Conservation (phyloP, 371 early-diverging fungal genomes). For the Mucor lusitanicus region DNA sequence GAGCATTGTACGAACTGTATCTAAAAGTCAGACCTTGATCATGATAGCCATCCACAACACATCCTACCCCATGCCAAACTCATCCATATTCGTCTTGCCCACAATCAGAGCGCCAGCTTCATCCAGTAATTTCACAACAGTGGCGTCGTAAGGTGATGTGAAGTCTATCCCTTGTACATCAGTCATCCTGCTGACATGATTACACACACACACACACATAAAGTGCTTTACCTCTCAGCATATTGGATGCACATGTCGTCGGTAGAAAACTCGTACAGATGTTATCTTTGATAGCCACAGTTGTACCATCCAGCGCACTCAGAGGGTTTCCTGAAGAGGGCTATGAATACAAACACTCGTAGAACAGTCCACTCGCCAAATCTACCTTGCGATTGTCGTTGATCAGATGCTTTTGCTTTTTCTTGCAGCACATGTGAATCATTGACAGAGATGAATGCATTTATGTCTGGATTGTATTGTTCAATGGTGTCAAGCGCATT, state of each 20-base stretch:
- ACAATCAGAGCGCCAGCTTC: conserved; percentile 72
- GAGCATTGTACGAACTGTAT: conserved; percentile 54
- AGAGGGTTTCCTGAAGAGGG: conserved; percentile 5
- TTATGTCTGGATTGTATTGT: conserved; percentile 26
- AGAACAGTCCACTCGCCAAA: neutral
- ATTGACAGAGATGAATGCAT: conserved; percentile 41
- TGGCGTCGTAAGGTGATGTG: conserved; percentile 78
- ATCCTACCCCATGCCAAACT: conserved; percentile 95
- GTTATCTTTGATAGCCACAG: conserved; percentile 76
- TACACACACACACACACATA: too few species aligned
- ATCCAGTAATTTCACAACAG: conserved; percentile 65
- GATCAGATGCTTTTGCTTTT: conserved; percentile 11
- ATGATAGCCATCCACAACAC: neutral
- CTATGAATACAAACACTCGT: neutral
- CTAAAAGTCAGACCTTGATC: neutral
- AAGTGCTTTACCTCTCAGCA: conserved; percentile 56
- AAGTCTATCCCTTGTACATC: conserved; percentile 50
- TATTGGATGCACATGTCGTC: conserved; percentile 72
- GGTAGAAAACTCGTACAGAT: conserved; percentile 62
- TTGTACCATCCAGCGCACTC: conserved; percentile 58
- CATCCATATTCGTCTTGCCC: conserved; percentile 95
- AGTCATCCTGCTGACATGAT: neutral
- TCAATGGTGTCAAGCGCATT: conserved; percentile 28
- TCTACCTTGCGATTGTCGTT: conserved; percentile 11
- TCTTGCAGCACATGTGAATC: neutral